These are phyloP conservation scores for Claviceps pazoutovae DNA, from an alignment of 2,329 filamentous ascomycete genomes.

Conservation along the genomic window DNA sequence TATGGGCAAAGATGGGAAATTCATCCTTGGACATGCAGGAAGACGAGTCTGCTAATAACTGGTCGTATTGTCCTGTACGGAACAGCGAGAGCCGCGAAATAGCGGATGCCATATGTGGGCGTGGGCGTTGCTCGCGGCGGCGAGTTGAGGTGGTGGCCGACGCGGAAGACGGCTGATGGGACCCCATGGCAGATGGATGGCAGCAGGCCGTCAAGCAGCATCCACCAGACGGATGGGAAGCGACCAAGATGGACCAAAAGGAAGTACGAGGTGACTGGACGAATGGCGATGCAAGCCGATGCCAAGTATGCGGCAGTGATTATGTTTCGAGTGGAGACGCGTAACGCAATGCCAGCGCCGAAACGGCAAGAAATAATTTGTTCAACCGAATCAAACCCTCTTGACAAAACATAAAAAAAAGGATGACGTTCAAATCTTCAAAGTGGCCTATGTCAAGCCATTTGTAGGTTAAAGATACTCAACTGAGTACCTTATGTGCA, in stretches of 20 bases:
- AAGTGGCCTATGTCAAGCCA: too few species aligned
- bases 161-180: slow-evolving; percentile 38
- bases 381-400: too few species aligned
- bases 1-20: slow-evolving; percentile 74
- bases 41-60: slow-evolving; percentile 63
- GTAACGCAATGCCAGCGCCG: too few species aligned
- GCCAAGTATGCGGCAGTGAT: too few species aligned
- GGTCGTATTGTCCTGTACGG: slow-evolving; percentile 57
- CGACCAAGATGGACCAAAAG: neutral
- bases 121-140: slow-evolving; percentile 1
- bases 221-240: neutral
- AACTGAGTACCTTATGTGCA: too few species aligned
- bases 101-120: slow-evolving; percentile 29
- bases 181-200: slow-evolving; percentile 42
- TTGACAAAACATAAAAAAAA: too few species aligned
- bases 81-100: slow-evolving; percentile 46
- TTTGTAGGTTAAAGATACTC: too few species aligned
- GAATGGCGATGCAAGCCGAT: too few species aligned
- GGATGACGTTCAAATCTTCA: too few species aligned
- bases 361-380: too few species aligned
- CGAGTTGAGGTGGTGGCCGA: neutral
- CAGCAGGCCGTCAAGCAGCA: slow-evolving; percentile 1
- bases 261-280: too few species aligned
- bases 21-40: slow-evolving; percentile 71
- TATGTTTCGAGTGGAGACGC: too few species aligned